A percentile compares a stretch with the other conserved stretches of the same genome.
Evolutionary conservation across 257 asterid genomes (phyloP).

Genomic region (Nicotiana noctiflora): DNA sequence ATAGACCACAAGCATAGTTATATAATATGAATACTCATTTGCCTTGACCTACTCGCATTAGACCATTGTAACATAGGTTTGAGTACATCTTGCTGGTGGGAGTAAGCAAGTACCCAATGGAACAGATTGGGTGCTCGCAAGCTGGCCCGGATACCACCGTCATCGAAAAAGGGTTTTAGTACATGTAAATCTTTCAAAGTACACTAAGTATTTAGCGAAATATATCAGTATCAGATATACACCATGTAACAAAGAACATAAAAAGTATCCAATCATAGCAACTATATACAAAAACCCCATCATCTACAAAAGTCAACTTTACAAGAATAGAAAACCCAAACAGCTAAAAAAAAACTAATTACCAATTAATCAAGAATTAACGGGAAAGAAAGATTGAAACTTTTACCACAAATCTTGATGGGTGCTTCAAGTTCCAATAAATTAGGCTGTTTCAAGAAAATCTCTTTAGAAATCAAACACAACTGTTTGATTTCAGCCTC

Average conservation of each 20-base stretch:
- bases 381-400: not conserved
- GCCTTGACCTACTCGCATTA: not conserved
- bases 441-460: conserved; percentile 33
- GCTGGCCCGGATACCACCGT: no score
- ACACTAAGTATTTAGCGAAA: not conserved
- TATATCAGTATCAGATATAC: not conserved
- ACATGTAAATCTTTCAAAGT: not conserved
- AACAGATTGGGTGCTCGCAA: no score
- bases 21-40: not conserved
- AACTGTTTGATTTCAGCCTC: conserved; percentile 30
- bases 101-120: no score
- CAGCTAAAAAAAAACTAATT: not conserved
- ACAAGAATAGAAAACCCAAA: not conserved
- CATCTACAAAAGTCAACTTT: conserved; percentile 17
- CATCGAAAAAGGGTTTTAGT: not conserved
- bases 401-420: conserved; percentile 37
- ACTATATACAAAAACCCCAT: not conserved
- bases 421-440: conserved; percentile 42
- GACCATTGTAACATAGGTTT: not conserved
- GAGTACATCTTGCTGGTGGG: not conserved
- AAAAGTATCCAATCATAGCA: not conserved
- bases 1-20: not conserved
- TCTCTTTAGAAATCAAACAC: conserved; percentile 22
- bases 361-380: not conserved
- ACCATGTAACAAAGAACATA: not conserved